Evolutionary conservation across 1,284 basidiomycete genomes (phyloP), one percentile per base, ranked within the genome.

Genomic region (Fomes fomentarius): DNA sequence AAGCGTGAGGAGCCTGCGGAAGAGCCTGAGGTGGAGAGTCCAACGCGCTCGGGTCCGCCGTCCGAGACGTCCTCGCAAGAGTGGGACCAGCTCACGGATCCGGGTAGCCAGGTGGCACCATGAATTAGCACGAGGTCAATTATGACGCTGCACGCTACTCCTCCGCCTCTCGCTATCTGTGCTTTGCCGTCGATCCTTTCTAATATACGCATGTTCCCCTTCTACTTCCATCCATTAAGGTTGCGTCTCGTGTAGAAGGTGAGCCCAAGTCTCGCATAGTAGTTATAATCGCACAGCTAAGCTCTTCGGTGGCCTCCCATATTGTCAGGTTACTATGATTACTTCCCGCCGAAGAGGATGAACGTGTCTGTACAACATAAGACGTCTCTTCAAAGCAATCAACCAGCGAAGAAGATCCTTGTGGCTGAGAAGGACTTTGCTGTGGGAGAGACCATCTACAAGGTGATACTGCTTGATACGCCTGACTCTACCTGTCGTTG

Each of bases 41-140:
- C 82, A 50, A 78, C 77, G 49, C 75, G 79, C 67, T 71, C 75
- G 50, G 84, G 85, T 35, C 87, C 89, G 56, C 89, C 88, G 40
- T 93, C 91, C 50, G 90, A 90, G 74, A 76, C 87, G 34, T 90
- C 89, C 38, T 93, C 91, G 45, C 88, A 90, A 73, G 91, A 93
- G 69, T 93, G 91, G 91, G 91, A 93, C 73, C 85, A 79, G 63
- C 73, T 93, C 73, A 87, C 89, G 60, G 87, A 92, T 67, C 78
- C 87, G 46, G 87, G 82, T 59, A 76, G 78, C 55, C 79, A 78
- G 75, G 57, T 74, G 72, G 66, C 73, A 62, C 67, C 59, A 34
- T 65, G 54, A 61, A 53, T 48, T 57, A 61, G 53, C 56, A 57
- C 47, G 25, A 40, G 34, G 26, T 50, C 28, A 43, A 47, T 49